Conservation (phyloP, 192 early-diverging fungal species). For the Helicostylum pulchrum region DNA sequence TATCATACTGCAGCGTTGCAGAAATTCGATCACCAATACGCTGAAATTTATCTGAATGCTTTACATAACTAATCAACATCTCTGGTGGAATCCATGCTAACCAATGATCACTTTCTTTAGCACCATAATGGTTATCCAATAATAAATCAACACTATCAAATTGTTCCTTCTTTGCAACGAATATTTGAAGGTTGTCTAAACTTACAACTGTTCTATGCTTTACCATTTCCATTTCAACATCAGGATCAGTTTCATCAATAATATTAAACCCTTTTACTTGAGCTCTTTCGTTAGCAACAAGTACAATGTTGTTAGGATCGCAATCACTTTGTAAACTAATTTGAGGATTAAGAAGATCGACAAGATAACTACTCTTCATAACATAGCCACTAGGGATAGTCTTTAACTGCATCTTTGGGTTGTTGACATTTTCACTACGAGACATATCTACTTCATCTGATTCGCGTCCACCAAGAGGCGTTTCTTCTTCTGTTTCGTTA, state of each 20-base stretch:
- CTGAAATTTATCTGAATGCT: constrained; percentile 48
- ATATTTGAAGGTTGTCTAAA: constrained; percentile 66
- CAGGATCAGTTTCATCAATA: constrained; percentile 49
- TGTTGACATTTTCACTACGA: constrained; percentile 32
- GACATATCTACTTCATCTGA: constrained; percentile 11
- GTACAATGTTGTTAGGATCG: constrained; percentile 49
- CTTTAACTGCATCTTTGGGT: constrained; percentile 42
- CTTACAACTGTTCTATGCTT: constrained; percentile 60
- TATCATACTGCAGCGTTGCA: constrained; percentile 58
- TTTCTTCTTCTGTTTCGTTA: constrained; percentile 41
- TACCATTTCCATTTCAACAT: constrained; percentile 43
- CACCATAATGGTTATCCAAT: constrained; percentile 47
- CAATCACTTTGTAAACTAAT: constrained; percentile 62
- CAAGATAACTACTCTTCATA: constrained; percentile 54
- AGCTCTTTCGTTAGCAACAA: constrained; percentile 55
- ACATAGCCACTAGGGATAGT: constrained; percentile 53
- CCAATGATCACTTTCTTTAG: constrained; percentile 47
- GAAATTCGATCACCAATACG: constrained; percentile 57
- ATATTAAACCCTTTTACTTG: constrained; percentile 56
- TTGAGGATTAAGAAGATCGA: constrained; percentile 70
- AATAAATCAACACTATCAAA: constrained; percentile 41
- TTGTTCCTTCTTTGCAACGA: constrained; percentile 47
- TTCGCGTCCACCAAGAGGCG: background rate
- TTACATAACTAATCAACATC: constrained; percentile 51
- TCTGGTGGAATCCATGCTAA: constrained; percentile 71